Evolutionary conservation across 2,329 filamentous ascomycete species (phyloP), one percentile per base, ranked within the genome.

Genomic region (Colletotrichum truncatum): DNA sequence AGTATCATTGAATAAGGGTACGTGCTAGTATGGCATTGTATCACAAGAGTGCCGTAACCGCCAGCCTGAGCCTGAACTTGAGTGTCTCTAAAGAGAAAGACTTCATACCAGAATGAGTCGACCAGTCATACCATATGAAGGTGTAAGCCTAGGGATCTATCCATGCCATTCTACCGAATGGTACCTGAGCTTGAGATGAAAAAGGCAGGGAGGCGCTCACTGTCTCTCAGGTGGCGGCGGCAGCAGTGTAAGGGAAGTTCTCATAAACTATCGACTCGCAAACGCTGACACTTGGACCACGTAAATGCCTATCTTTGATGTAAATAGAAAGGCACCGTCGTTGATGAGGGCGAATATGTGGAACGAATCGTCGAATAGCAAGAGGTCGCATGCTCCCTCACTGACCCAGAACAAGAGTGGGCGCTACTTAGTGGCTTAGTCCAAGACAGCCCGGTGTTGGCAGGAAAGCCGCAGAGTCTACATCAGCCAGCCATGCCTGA

Each of bases 271-370:
- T 38, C 57, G 48, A 45, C 18, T 34, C 14, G 26, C 43, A 32
- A 23, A 43, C 28, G 46, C 48, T 61, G 56, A n/a, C 39, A 49
- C 56, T 41, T 32, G 46, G 48, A 12, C 56, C 46, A 32, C n/a
- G 25, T 18, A 60, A 11, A 26, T 18, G 16, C 34, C n/a, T 41
- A 26, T 48, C 62, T 48, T 32, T 25, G 48, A 41, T 45, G 14
- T 36, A 28, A 54, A 49, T 48, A 65, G 30, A 39, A 46, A 61
- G 61, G 48, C 46, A 54, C 56, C 48, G 48, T 60, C 61, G 34
- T 34, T 14, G 5, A 36, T 30, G 30, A 38, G 28, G 46, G 39
- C 23, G 28, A 23, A 28, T 14, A 38, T 16, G 28, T 36, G 25
- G 12, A 32, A 49, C n/a, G 32, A 26, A 49, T 53, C 39, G 41